A percentile compares a stretch with the other conserved stretches of the same genome.
phyloP scores from a whole-genome alignment of 2,329 filamentous ascomycete genomes.

The Verticillium albo-atrum region DNA sequence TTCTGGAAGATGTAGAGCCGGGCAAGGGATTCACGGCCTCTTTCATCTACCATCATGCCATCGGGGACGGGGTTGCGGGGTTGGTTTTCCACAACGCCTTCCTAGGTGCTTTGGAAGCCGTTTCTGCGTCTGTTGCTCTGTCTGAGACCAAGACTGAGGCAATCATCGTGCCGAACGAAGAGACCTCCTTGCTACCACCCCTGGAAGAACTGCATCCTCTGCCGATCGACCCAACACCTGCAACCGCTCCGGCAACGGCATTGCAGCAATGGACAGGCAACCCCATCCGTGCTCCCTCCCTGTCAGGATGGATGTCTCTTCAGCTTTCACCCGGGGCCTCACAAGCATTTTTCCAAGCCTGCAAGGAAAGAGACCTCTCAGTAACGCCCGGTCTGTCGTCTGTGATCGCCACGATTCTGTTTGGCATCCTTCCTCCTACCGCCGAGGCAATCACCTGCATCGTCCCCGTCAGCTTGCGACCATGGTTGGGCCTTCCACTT shows the following conservation, averaged over 20 bases:
- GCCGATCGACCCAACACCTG: constrained; percentile 22
- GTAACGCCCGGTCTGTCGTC: constrained; percentile 10
- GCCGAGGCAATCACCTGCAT: constrained; percentile 11
- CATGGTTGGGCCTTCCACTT: constrained; percentile 7
- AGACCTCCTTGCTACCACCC: constrained; percentile 28
- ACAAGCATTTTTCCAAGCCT: constrained; percentile 7
- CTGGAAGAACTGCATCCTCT: constrained; percentile 35
- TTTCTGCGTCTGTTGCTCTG: neutral
- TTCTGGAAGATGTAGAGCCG: constrained; percentile 24
- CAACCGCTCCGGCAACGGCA: constrained; percentile 25
- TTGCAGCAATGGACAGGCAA: constrained; percentile 32
- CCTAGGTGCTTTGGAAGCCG: constrained; percentile 24
- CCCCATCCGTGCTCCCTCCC: constrained; percentile 22
- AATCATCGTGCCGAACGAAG: constrained; percentile 3
- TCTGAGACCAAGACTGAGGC: neutral
- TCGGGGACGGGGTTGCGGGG: constrained; percentile 40
- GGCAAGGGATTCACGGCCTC: constrained; percentile 30
- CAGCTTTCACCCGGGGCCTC: constrained; percentile 5
- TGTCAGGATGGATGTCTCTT: constrained; percentile 9
- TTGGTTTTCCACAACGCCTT: constrained; percentile 39
- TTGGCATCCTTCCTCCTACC: constrained; percentile 6
- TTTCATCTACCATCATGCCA: constrained; percentile 43
- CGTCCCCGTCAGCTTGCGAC: constrained; percentile 13
- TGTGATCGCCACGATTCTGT: constrained; percentile 7
- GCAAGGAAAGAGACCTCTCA: constrained; percentile 6